Percentiles rank a stretch among this genome's conserved stretches.
These are phyloP conservation scores for Hypoxylon sp. DNA, from an alignment of 2,329 filamentous ascomycete genomes.

Conservation along the genomic window DNA sequence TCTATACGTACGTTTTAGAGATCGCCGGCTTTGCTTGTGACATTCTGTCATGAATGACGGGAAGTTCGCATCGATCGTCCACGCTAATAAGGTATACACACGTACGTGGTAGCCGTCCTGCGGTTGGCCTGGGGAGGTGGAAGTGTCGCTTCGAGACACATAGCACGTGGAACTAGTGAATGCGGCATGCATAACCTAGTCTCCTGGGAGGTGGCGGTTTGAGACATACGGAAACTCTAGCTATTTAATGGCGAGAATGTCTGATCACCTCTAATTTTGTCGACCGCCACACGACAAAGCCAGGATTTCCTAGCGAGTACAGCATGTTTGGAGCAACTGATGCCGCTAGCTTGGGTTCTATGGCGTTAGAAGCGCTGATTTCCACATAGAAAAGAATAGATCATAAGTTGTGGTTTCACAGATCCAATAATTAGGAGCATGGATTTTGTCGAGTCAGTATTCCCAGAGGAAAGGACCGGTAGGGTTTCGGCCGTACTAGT, in stretches of 20 bases:
- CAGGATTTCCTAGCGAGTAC: constrained; percentile 15
- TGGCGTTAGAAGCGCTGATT: constrained; percentile 19
- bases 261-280: constrained; percentile 3
- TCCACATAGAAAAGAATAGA: constrained; percentile 9
- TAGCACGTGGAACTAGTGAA: constrained; percentile 30
- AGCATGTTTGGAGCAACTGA: constrained; percentile 32
- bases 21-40: constrained; percentile 8
- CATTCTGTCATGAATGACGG: constrained; percentile 22
- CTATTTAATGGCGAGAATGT: not conserved
- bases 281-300: constrained; percentile 5
- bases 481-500: constrained; percentile 45
- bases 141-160: constrained; percentile 26
- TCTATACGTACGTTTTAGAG: constrained; percentile 20
- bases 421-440: constrained; percentile 14
- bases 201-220: constrained; percentile 19
- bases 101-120: constrained; percentile 18
- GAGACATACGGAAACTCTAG: constrained; percentile 24
- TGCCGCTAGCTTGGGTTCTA: constrained; percentile 40
- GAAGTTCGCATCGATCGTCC: constrained; percentile 13
- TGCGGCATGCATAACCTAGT: constrained; percentile 31
- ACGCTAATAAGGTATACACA: constrained; percentile 23
- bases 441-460: constrained; percentile 42
- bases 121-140: constrained; percentile 28
- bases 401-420: constrained; percentile 21
- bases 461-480: constrained; percentile 41